Base-by-base conservation (phyloP, 2,329 filamentous ascomycete genomes). In the Beauveria sp. region DNA sequence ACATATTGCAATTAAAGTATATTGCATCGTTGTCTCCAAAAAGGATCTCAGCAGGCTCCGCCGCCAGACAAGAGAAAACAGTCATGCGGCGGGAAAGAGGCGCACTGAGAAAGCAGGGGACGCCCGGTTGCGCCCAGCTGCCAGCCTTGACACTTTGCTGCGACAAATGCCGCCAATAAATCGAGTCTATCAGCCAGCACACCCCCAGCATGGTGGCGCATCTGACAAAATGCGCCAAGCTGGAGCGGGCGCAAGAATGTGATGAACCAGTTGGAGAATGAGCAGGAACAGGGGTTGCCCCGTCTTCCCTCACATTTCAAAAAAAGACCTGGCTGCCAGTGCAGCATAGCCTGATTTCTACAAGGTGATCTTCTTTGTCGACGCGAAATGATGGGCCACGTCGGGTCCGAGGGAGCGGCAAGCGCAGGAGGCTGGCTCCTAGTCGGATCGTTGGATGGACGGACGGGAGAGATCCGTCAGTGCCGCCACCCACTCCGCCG, bases 241-340 rank as follows among this genome's bases (percentile, higher is more conserved):
- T 37, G 37, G 37, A 24, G 20, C 43, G 43, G 43, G 12, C 44
- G 43, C 43, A 40, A 46, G 26, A 58, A 51, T 51, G 22, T 40
- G 55, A 58, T 24, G 46, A 41, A 51, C 55, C 55, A 58, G 43
- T 51, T 51, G 55, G 34, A 50, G 9, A 43, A 44, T 12, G 55
- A 30, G 16, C 12, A 37, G 44, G 28, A 37, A 12, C 46, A 22
- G 30, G 47, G 55, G 34, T 20, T 12, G 16, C 12, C 18, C 18
- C 6, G 3, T 30, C 53, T 34, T 24, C 14, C 18, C 34, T 16
- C 20, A 41, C 22, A 52, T 34, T 37, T 37, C 12, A 16, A 6
- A 37, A 37, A 16, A 16, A 37, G 34, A 37, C 12, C 12, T 16
- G 12, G 10, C n/a, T 51, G 48, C 5, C 26, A 16, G 26, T 28